These are phyloP conservation scores for Pseudocercospora ulei DNA, from an alignment of 2,329 filamentous ascomycete genomes.

Conservation along the genomic window DNA sequence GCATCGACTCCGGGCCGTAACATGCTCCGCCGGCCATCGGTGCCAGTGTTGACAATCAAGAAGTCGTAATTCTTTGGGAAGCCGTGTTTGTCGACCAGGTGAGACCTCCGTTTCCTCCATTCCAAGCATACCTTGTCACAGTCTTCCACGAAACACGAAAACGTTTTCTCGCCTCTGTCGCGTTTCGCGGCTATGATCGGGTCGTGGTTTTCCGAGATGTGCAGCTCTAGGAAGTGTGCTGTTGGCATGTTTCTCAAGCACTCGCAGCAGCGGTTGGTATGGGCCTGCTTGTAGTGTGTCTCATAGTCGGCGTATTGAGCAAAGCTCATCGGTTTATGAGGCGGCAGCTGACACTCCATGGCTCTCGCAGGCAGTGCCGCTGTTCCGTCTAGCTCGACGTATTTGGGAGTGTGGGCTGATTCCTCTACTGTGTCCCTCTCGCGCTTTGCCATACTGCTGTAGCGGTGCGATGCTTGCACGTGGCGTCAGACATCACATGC, in stretches of 20 bases:
- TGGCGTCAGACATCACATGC: slow-evolving; percentile 4
- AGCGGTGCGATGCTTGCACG: background rate
- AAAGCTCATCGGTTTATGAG: slow-evolving; percentile 66
- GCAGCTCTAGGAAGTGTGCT: slow-evolving; percentile 65
- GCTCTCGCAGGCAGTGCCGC: slow-evolving; percentile 33
- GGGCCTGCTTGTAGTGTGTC: slow-evolving; percentile 68
- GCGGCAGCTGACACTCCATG: slow-evolving; percentile 75
- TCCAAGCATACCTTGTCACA: slow-evolving; percentile 79
- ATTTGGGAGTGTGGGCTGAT: slow-evolving; percentile 34
- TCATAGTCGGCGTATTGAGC: slow-evolving; percentile 71
- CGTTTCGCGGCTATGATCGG: slow-evolving; percentile 60
- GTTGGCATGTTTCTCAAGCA: slow-evolving; percentile 85
- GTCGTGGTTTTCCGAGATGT: slow-evolving; percentile 89
- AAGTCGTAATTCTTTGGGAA: slow-evolving; percentile 85
- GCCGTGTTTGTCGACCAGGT: slow-evolving; percentile 88
- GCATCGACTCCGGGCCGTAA: slow-evolving; percentile 48
- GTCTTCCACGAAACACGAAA: slow-evolving; percentile 77
- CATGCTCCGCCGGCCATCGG: slow-evolving; percentile 73
- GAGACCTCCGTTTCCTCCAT: slow-evolving; percentile 71
- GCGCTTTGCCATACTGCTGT: slow-evolving; percentile 14
- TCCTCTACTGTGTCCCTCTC: slow-evolving; percentile 8
- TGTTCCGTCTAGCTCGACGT: slow-evolving; percentile 47
- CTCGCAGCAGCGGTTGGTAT: slow-evolving; percentile 74
- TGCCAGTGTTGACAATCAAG: slow-evolving; percentile 74
- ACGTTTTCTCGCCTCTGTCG: slow-evolving; percentile 82